Base-by-base conservation (phyloP, 192 early-diverging fungal species). In the Coemansia sp. region DNA sequence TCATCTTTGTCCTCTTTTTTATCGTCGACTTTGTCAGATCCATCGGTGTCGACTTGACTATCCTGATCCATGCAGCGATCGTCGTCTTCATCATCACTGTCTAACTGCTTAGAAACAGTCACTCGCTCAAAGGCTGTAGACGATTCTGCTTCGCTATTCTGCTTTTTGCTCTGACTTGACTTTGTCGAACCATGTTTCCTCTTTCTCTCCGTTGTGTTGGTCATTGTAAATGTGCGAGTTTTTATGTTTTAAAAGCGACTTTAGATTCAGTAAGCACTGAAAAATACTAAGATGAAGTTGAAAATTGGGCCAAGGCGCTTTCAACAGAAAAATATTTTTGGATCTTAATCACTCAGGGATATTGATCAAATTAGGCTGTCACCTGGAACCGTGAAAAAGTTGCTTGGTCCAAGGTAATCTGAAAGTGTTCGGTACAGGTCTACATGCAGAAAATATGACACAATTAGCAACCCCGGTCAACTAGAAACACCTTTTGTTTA, bases 391-490 rank as follows among this genome's bases (percentile, higher is more conserved):
- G 46, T 37, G 47, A 66, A 70, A 52, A 67, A 70, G 18, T 53
- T 33, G 18, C 40, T 41, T 15, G 57, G 57, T 13, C 67, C 64
- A 24, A 70, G 64, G 12, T 74, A 74, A 4, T 74, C 66, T 7
- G 61, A 46, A 7, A 68, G 47, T 23, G 72, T 60, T 9, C 66
- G 65, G 44, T 68, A 62, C 18, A 54, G 21, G 12, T 57, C 62
- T 70, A 62, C 22, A 59, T 9, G 15, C 12, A 21, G 15, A 43
- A 3, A 24, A 52, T 1, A 30, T 37, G 18, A 12, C 11, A 30
- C 6, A 9, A 9, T 13, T 13, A 52, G 15, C 50, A 15, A n/a
- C n/a, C n/a, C n/a, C n/a, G n/a, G n/a, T n/a, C n/a, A n/a, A 30
- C 27, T 30, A 7, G 27, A 30, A n/a, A n/a, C n/a, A n/a, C n/a